Evolutionary conservation across 2,329 filamentous ascomycete species (phyloP), one percentile per base, ranked within the genome.

Genomic region (Hypoxylon sp.): DNA sequence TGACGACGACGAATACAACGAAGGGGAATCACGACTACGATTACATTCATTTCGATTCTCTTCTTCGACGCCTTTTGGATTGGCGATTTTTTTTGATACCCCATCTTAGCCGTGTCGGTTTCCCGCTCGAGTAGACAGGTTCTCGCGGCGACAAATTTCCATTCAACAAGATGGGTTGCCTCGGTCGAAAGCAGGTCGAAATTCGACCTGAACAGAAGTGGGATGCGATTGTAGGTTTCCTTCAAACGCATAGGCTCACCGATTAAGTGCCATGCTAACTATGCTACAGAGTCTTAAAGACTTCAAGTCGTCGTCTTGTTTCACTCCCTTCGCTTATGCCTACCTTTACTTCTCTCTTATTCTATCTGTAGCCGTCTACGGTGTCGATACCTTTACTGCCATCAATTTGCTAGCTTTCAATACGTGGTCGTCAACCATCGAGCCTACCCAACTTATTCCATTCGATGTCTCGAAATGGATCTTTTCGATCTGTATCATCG

Each of bases 381-480:
- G 85, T 28, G 92, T 97, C 77, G 95, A 98, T 81, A 94, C 90
- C 67, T 98, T 98, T 78, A 98, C 94, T 3, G 94, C 94, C 68
- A 87, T 98, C 81, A 97, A 97, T 70, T 85, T 99, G 43, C 87
- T 99, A 55, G 92, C 87, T 61, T 98, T 97, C 82, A 89, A 97
- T 81, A 89, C 89, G 66, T 98, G 94, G 94, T 93, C 93, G 1
- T 93, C 92, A 58, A 86, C 93, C 72, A 91, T 98, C 73, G 82
- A 93, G 73, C 94, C 94, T 1, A 86, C 88, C 43, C 77, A 79
- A 62, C 69, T 81, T n/a, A 91, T 98, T 71, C 87, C 90, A 2
- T 89, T 97, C 75, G 82, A 88, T 52, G 87, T 95, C 59, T 92
- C 93, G 11, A 97, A 96, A 82, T 98, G 94, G 94, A 94, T 99